A percentile compares a stretch with the other conserved stretches of the same genome.
phyloP scores from a whole-genome alignment of 2,329 filamentous ascomycete species.

The Neocucurbitaria cava region DNA sequence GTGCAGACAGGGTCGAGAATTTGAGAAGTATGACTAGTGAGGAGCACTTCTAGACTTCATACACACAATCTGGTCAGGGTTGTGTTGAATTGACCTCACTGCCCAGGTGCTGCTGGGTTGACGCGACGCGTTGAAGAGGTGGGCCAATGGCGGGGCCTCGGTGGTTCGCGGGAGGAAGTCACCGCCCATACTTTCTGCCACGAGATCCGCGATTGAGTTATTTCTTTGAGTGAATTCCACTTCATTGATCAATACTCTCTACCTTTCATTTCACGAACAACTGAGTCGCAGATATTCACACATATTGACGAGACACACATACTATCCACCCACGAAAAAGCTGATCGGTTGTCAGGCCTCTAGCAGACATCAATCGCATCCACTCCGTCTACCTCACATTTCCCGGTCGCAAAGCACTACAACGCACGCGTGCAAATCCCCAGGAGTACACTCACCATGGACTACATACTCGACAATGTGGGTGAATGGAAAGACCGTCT shows the following conservation, averaged over 20 bases:
- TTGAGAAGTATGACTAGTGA: neutral
- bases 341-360: neutral
- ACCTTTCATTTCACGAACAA: neutral
- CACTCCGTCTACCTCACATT: neutral
- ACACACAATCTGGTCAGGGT: no score
- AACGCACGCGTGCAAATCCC: neutral
- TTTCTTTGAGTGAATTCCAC: conserved; percentile 9
- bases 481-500: conserved; percentile 47
- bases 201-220: conserved; percentile 11
- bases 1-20: neutral
- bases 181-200: conserved; percentile 19
- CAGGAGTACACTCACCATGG: conserved; percentile 13
- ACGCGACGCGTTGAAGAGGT: conserved; percentile 26
- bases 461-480: conserved; percentile 33
- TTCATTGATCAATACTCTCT: neutral
- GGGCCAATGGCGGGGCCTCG: conserved; percentile 24
- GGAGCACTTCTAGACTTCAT: no score
- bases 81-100: no score
- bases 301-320: neutral
- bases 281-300: neutral
- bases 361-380: neutral
- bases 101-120: no score
- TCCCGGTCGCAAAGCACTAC: neutral
- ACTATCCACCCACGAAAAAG: neutral
- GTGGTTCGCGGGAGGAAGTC: conserved; percentile 4